These are phyloP conservation scores for Circinella umbellata DNA, from an alignment of 371 early-diverging fungal species.

Conservation along the genomic window DNA sequence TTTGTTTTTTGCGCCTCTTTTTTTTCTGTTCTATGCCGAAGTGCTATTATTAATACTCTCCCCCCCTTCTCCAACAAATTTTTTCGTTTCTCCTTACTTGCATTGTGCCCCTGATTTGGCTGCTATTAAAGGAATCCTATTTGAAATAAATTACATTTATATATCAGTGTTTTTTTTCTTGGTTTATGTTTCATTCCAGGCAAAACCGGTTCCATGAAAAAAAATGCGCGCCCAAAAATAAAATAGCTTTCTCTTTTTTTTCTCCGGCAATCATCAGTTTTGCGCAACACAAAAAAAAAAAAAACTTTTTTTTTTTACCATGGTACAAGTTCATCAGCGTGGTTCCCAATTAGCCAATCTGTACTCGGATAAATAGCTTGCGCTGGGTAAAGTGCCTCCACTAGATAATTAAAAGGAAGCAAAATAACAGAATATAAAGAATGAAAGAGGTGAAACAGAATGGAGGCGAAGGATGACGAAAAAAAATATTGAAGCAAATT, in stretches of 20 bases:
- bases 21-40: background rate
- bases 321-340: constrained; percentile 89
- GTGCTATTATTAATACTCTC: too few relatives aligned
- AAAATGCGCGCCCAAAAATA: background rate
- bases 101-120: constrained; percentile 61
- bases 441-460: too few relatives aligned
- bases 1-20: background rate
- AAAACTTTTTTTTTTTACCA: constrained; percentile 59
- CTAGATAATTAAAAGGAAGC: constrained; percentile 30
- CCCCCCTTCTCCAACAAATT: background rate
- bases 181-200: background rate
- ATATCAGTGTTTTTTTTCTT: too few relatives aligned
- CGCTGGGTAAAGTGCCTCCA: constrained; percentile 67
- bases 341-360: constrained; percentile 91
- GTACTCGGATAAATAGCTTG: constrained; percentile 47
- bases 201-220: too few relatives aligned
- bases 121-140: constrained; percentile 75
- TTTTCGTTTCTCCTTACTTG: constrained; percentile 44
- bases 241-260: background rate
- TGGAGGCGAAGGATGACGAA: too few relatives aligned
- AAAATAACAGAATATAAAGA: too few relatives aligned
- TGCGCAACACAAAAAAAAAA: background rate
- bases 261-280: background rate
- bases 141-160: background rate
- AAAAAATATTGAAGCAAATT: too few relatives aligned